Percentiles rank a stretch among this genome's conserved stretches.
phyloP scores from a whole-genome alignment of 495 filamentous ascomycete genomes.

The Neurospora africana region DNA sequence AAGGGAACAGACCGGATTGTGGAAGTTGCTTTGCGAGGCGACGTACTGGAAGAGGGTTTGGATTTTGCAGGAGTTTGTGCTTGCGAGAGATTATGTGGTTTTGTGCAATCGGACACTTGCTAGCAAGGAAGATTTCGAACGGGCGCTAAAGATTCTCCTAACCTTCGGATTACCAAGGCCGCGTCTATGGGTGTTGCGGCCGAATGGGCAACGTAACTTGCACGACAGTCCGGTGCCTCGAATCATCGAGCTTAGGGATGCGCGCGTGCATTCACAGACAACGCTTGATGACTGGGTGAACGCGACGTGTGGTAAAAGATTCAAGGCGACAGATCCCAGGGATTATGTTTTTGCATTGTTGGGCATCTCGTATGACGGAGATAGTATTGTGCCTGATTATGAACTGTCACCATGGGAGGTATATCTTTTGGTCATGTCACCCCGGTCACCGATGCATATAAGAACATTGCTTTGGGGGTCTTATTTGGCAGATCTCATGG shows the following conservation, averaged over 20 bases:
- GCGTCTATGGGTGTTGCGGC: too few relatives aligned
- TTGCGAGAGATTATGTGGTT: not conserved
- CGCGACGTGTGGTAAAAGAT: fast-evolving
- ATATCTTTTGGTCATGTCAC: not conserved
- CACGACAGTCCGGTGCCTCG: too few relatives aligned
- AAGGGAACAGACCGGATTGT: too few relatives aligned
- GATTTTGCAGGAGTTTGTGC: not conserved
- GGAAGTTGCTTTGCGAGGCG: too few relatives aligned
- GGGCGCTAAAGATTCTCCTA: fast-evolving
- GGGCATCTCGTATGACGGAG: not conserved
- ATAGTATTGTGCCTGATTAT: not conserved
- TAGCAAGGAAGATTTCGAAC: not conserved
- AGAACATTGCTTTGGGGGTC: too few relatives aligned
- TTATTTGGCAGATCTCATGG: not conserved
- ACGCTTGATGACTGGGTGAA: not conserved
- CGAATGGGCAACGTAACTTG: too few relatives aligned
- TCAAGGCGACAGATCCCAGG: not conserved
- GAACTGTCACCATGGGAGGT: not conserved
- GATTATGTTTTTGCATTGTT: not conserved
- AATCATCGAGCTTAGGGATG: too few relatives aligned
- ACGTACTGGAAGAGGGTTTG: not conserved
- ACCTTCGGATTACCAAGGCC: too few relatives aligned
- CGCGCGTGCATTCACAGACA: too few relatives aligned
- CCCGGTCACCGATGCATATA: too few relatives aligned
- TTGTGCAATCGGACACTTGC: not conserved